phyloP scores from a whole-genome alignment of 2,329 filamentous ascomycete species.

The Fusarium albidum region DNA sequence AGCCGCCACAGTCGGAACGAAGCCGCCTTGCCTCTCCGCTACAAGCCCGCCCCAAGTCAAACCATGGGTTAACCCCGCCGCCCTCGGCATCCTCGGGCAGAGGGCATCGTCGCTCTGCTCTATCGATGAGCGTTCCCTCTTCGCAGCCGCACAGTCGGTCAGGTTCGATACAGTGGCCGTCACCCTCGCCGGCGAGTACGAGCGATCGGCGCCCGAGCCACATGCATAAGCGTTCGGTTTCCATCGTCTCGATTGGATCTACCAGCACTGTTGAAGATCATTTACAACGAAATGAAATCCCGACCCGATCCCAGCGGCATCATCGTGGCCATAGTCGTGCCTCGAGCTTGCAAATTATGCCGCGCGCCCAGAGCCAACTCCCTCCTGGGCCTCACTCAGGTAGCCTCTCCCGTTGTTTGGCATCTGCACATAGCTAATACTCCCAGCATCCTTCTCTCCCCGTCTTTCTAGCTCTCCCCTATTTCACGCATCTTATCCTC shows the following conservation, averaged over 20 bases:
- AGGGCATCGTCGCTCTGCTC: conserved; percentile 70
- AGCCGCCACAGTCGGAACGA: conserved; percentile 40
- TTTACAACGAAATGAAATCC: conserved; percentile 51
- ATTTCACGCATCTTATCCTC: conserved; percentile 64
- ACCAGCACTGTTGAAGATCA: conserved; percentile 58
- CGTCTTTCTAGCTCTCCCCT: conserved; percentile 59
- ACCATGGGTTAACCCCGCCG: conserved; percentile 54
- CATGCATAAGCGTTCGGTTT: conserved; percentile 78
- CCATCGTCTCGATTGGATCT: conserved; percentile 80
- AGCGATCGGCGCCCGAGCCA: conserved; percentile 54
- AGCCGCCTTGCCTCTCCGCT: conserved; percentile 54
- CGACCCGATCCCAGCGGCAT: conserved; percentile 57
- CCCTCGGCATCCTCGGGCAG: conserved; percentile 51
- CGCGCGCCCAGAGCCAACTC: conserved; percentile 53
- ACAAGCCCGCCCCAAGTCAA: conserved; percentile 52
- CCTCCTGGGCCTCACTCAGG: conserved; percentile 49
- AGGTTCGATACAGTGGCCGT: conserved; percentile 58
- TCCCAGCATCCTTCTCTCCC: conserved; percentile 50
- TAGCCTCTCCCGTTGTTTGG: conserved; percentile 40
- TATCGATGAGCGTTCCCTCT: conserved; percentile 68
- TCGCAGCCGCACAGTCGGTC: conserved; percentile 54
- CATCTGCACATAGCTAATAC: conserved; percentile 19
- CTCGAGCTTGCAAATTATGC: conserved; percentile 78
- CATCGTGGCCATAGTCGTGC: conserved; percentile 76
- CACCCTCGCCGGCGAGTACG: conserved; percentile 36